Conservation (phyloP, 2,329 filamentous ascomycete genomes). For the Nigrograna mackinnonii region DNA sequence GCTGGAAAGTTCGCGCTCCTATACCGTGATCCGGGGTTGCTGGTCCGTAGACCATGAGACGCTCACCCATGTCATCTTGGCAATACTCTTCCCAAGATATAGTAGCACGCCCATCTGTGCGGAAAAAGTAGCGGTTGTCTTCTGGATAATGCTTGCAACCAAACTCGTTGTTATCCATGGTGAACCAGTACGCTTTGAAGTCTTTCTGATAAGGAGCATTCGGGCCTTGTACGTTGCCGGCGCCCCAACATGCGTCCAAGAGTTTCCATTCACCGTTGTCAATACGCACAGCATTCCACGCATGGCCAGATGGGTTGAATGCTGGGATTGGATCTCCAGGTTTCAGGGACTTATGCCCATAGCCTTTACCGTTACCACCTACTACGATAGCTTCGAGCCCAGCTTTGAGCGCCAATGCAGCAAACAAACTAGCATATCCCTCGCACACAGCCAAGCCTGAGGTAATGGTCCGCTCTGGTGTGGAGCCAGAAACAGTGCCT, state of each 20-base stretch:
- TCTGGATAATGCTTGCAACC: constrained; percentile 78
- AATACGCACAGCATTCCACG: constrained; percentile 91
- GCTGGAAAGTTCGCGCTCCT: constrained; percentile 63
- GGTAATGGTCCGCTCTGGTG: constrained; percentile 73
- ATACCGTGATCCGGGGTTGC: constrained; percentile 56
- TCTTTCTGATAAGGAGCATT: constrained; percentile 65
- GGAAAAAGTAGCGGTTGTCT: constrained; percentile 71
- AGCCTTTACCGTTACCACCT: constrained; percentile 84
- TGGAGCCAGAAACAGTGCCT: constrained; percentile 67
- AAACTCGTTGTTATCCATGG: constrained; percentile 76
- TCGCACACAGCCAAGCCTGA: constrained; percentile 86
- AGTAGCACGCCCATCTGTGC: constrained; percentile 66
- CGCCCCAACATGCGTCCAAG: constrained; percentile 91
- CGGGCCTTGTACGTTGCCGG: constrained; percentile 65
- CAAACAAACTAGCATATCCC: constrained; percentile 85
- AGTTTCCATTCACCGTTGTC: constrained; percentile 90
- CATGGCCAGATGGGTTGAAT: constrained; percentile 66
- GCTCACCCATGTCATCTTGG: constrained; percentile 56
- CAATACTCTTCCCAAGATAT: constrained; percentile 84
- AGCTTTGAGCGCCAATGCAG: constrained; percentile 74
- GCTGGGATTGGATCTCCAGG: constrained; percentile 69
- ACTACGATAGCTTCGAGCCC: constrained; percentile 79
- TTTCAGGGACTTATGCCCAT: constrained; percentile 66
- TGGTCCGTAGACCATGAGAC: constrained; percentile 51
- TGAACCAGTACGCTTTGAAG: constrained; percentile 68